Conservation (phyloP, 176 grass and related monocot species). For the Oryza glumipatula region DNA sequence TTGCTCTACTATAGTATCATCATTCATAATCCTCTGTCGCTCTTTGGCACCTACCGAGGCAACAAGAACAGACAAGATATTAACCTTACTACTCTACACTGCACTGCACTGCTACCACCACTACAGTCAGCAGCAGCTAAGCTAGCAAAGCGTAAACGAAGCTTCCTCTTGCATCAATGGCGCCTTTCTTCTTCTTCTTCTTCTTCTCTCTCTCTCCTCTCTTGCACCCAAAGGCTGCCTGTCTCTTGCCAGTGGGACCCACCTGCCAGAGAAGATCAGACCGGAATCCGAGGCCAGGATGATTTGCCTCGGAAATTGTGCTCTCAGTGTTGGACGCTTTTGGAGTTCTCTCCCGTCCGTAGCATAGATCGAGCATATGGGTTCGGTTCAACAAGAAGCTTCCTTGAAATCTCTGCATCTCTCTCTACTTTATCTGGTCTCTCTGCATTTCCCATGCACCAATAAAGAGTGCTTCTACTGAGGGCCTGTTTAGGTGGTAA, state of each 20-base stretch:
- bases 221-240: constrained; percentile 25
- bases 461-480: constrained; percentile 24
- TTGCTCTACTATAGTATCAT: neutral
- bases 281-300: constrained; percentile 61
- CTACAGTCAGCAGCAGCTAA: neutral
- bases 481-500: no score
- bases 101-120: neutral
- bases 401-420: constrained; percentile 55
- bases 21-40: neutral
- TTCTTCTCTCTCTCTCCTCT: no score
- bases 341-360: constrained; percentile 37
- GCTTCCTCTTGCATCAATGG: constrained; percentile 53
- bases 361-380: neutral
- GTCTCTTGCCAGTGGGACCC: constrained; percentile 43
- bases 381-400: constrained; percentile 58
- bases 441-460: constrained; percentile 49
- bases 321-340: constrained; percentile 32
- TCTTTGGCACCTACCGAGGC: no score
- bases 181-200: neutral
- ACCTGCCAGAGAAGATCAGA: constrained; percentile 4
- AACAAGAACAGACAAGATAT: no score
- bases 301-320: constrained; percentile 62
- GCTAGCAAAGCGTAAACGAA: constrained; percentile 31
- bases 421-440: constrained; percentile 2
- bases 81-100: no score